Percentiles rank a stretch among this genome's conserved stretches.
phyloP scores from a whole-genome alignment of 352 stramenopile species.

The Pythium vanterpoolii region DNA sequence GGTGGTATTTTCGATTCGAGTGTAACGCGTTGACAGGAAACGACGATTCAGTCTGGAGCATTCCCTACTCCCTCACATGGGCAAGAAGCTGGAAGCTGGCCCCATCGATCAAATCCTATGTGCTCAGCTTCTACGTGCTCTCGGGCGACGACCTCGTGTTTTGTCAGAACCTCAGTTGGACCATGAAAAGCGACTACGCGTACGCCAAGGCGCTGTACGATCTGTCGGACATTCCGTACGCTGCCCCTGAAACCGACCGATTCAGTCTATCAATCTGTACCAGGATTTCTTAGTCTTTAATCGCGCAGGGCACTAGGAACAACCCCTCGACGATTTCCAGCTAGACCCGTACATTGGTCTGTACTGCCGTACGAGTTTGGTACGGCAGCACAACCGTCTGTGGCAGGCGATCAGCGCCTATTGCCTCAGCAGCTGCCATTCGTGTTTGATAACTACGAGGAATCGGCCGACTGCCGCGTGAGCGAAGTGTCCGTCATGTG shows the following conservation, averaged over 20 bases:
- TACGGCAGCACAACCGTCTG: slow-evolving; percentile 5
- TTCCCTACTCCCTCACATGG: no score
- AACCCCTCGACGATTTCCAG: slow-evolving; percentile 19
- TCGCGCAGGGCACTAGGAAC: slow-evolving; percentile 8
- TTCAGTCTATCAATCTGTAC: slow-evolving; percentile 27
- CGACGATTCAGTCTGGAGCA: no score
- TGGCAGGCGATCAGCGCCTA: background rate
- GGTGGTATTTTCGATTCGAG: no score
- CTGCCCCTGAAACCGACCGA: background rate
- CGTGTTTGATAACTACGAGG: no score
- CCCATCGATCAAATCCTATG: slow-evolving; percentile 20
- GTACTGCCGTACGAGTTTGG: slow-evolving; percentile 20
- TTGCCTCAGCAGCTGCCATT: no score
- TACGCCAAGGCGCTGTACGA: slow-evolving; percentile 19
- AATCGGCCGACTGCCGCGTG: slow-evolving; percentile 12
- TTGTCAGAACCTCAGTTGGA: slow-evolving; percentile 21
- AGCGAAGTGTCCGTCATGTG: slow-evolving; percentile 24
- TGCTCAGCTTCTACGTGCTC: slow-evolving; percentile 19
- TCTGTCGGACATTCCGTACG: slow-evolving; percentile 10
- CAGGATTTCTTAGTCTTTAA: slow-evolving; percentile 24
- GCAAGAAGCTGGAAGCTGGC: slow-evolving; percentile 16
- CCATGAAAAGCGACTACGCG: slow-evolving; percentile 21
- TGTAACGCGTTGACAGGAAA: no score
- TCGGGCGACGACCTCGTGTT: slow-evolving; percentile 21
- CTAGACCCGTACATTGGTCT: slow-evolving; percentile 18